Evolutionary conservation across 1,284 basidiomycete species (phyloP), one percentile per base, ranked within the genome.

Genomic region (Melampsora medusae): DNA sequence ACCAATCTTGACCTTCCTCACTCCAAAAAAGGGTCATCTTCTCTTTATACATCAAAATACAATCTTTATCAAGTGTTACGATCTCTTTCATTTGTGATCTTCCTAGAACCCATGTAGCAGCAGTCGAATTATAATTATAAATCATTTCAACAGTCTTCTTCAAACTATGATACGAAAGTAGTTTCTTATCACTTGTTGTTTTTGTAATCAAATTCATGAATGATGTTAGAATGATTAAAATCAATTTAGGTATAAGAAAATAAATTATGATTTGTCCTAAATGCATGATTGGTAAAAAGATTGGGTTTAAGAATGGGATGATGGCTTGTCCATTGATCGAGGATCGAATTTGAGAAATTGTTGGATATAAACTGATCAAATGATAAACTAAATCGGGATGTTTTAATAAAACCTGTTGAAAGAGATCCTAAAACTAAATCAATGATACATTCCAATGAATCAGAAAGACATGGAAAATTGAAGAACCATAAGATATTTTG

Each of bases 81-180:
- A 75, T 75, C 28, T 46, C 59, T 62, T 49, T 28, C 73, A 75
- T 75, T 61, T 75, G 65, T 33, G 73, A 75, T 49, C 59, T 33
- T 1, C 65, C 73, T 64, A 75, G 61, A 17, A 33, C 61, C 31
- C 67, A 53, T 35, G 60, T 65, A n/a, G 73, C 65, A 2, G 65
- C 28, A 42, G 67, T 28, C 16, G 56, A 48, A 53, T 75, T 75
- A 35, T 69, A 38, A 42, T 75, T 68, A n/a, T 67, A 17, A 12
- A 75, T 62, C 42, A 75, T 50, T n/a, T 50, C 61, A n/a, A 68
- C 28, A 6, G 67, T 75, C 16, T 62, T 62, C 5, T 56, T 12
- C 35, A 68, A 68, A 61, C 67, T 75, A 25, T 61, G 31, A 19
- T 56, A 42, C 12, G 50, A 66, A 10, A 38, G 49, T 4, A 22